Conservation (phyloP, 1,284 basidiomycete genomes). For the Ustilago shanxiensis region DNA sequence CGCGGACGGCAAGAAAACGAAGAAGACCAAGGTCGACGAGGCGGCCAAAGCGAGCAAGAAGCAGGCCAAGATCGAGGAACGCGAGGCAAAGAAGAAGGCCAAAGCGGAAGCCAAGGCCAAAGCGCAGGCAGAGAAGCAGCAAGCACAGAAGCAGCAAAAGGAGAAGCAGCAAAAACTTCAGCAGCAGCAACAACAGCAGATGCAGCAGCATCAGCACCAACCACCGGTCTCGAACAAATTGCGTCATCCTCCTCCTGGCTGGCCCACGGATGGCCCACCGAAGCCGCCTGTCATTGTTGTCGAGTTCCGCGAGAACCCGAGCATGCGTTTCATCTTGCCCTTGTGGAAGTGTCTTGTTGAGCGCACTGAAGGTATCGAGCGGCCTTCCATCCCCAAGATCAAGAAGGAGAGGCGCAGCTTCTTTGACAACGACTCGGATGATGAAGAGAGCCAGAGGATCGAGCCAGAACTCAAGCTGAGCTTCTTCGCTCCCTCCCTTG, state of each 20-base stretch:
- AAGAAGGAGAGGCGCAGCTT: constrained; percentile 54
- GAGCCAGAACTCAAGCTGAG: constrained; percentile 54
- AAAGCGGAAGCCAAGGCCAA: constrained; percentile 55
- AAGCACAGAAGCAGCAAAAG: constrained; percentile 39
- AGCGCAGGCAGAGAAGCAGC: constrained; percentile 40
- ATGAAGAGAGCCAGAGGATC: constrained; percentile 44
- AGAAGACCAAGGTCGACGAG: constrained; percentile 51
- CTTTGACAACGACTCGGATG: constrained; percentile 53
- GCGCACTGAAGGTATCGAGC: constrained; percentile 53
- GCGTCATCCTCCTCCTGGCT: constrained; percentile 52
- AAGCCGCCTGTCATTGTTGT: constrained; percentile 66
- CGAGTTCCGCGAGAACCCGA: constrained; percentile 68
- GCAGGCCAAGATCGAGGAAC: constrained; percentile 54
- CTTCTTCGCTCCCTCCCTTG: constrained; percentile 61
- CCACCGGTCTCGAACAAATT: constrained; percentile 35
- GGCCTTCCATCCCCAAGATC: constrained; percentile 42
- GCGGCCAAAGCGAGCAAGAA: constrained; percentile 50
- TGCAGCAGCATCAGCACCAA: constrained; percentile 25
- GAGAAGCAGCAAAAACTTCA: constrained; percentile 39
- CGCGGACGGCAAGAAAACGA: constrained; percentile 46
- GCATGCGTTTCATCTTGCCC: constrained; percentile 65
- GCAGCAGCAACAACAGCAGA: constrained; percentile 25
- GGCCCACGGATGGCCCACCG: constrained; percentile 53
- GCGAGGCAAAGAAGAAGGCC: constrained; percentile 54
- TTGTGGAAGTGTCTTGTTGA: constrained; percentile 64